These are phyloP conservation scores for Barnettozyma hawaiiensis DNA, from an alignment of 1,139 yeast genomes.

Conservation along the genomic window DNA sequence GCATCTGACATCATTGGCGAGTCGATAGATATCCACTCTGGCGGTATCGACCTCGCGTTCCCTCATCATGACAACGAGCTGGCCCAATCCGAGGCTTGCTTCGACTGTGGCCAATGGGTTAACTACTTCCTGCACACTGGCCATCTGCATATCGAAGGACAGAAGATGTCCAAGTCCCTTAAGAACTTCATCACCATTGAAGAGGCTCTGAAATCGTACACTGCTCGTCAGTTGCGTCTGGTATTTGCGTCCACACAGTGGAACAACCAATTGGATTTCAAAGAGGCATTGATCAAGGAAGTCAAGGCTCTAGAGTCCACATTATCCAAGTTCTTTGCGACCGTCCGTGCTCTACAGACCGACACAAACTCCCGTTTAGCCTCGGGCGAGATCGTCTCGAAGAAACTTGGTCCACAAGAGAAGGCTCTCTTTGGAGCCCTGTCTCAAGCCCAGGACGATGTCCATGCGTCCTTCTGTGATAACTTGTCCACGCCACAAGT, in stretches of 20 bases:
- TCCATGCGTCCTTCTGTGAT: slow-evolving; percentile 80
- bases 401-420: slow-evolving; percentile 50
- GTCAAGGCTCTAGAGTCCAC: slow-evolving; percentile 72
- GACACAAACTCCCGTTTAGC: slow-evolving; percentile 45
- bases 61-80: slow-evolving; percentile 99
- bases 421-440: slow-evolving; percentile 50
- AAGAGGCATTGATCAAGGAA: slow-evolving; percentile 70
- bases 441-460: slow-evolving; percentile 49
- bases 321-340: slow-evolving; percentile 76
- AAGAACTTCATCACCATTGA: slow-evolving; percentile 93
- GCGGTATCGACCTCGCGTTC: slow-evolving; percentile 95
- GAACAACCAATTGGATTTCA: slow-evolving; percentile 91
- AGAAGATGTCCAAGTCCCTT: slow-evolving; percentile 92
- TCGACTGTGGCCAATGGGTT: slow-evolving; percentile 88
- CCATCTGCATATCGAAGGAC: slow-evolving; percentile 96
- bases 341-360: slow-evolving; percentile 66
- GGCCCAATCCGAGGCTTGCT: slow-evolving; percentile 95
- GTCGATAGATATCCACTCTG: slow-evolving; percentile 89
- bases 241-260: slow-evolving; percentile 89
- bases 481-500: slow-evolving; percentile 78
- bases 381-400: slow-evolving; percentile 45
- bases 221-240: slow-evolving; percentile 79
- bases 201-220: slow-evolving; percentile 69
- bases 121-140: slow-evolving; percentile 96
- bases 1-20: slow-evolving; percentile 85